phyloP scores from a whole-genome alignment of 352 stramenopile genomes.

The Albugo candida region DNA sequence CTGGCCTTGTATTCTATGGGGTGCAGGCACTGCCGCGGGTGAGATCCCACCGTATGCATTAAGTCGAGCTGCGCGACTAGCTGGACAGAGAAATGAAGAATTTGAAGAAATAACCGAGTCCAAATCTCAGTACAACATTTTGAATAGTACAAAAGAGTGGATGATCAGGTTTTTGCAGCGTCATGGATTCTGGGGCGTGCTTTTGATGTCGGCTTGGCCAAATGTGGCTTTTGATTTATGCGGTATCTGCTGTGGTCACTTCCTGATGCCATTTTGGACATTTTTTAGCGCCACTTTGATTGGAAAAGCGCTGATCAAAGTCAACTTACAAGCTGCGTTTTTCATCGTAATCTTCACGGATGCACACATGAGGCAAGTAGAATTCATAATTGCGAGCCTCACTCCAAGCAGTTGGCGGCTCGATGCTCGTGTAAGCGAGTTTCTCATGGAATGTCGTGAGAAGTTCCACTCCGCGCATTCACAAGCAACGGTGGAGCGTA shows the following conservation, averaged over 20 bases:
- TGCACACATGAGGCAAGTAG: slow-evolving; percentile 59
- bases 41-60: slow-evolving; percentile 89
- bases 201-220: slow-evolving; percentile 87
- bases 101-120: slow-evolving; percentile 76
- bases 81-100: slow-evolving; percentile 75
- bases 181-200: slow-evolving; percentile 84
- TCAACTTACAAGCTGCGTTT: slow-evolving; percentile 78
- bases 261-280: slow-evolving; percentile 89
- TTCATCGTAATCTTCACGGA: slow-evolving; percentile 86
- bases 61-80: slow-evolving; percentile 66
- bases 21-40: slow-evolving; percentile 81
- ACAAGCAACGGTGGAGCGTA: slow-evolving; percentile 24
- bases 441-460: slow-evolving; percentile 66
- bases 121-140: slow-evolving; percentile 69
- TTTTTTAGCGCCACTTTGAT: slow-evolving; percentile 90
- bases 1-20: slow-evolving; percentile 80
- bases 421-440: slow-evolving; percentile 62
- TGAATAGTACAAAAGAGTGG: slow-evolving; percentile 85
- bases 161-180: slow-evolving; percentile 85
- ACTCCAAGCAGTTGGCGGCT: slow-evolving; percentile 55
- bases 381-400: slow-evolving; percentile 63
- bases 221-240: slow-evolving; percentile 91
- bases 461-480: slow-evolving; percentile 70
- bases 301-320: slow-evolving; percentile 85
- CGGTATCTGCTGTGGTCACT: slow-evolving; percentile 88